These are phyloP conservation scores for Linanthus parryae DNA, from an alignment of 148 eudicot genomes.

Conservation along the genomic window DNA sequence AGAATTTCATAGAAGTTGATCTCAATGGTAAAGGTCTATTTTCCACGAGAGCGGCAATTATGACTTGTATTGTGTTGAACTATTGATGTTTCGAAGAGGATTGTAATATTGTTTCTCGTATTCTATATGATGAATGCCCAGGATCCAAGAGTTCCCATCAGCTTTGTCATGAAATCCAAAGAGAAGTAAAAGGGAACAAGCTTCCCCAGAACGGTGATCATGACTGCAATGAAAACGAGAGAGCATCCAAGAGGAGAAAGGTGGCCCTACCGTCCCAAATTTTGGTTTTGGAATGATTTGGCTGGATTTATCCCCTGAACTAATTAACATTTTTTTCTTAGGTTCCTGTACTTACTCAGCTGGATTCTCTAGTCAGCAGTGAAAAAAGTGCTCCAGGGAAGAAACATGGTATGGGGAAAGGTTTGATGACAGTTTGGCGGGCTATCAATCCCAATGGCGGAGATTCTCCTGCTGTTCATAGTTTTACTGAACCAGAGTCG, in stretches of 20 bases:
- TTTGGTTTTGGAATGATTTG: constrained; percentile 7
- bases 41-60: too few relatives aligned
- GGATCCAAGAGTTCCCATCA: constrained; percentile 30
- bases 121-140: too few relatives aligned
- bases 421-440: constrained; percentile 62
- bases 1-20: too few relatives aligned
- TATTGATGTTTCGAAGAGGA: background rate
- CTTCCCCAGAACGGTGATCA: constrained; percentile 27
- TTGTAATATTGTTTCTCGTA: background rate
- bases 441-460: constrained; percentile 34
- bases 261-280: constrained; percentile 21
- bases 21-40: too few relatives aligned
- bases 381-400: constrained; percentile 24
- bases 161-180: constrained; percentile 37
- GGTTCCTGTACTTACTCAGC: constrained; percentile 27
- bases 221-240: constrained; percentile 37
- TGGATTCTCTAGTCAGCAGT: constrained; percentile 20
- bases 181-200: constrained; percentile 15
- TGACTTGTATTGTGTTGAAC: too few relatives aligned
- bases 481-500: constrained; percentile 9
- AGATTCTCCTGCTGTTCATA: constrained; percentile 28
- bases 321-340: constrained; percentile 17
- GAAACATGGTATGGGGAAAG: constrained; percentile 89
- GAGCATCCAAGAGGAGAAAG: constrained; percentile 50
- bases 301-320: background rate